A percentile compares a stretch with the other conserved stretches of the same genome.
These are phyloP conservation scores for Lachancea quebecensis DNA, from an alignment of 805 yeast genomes.

Conservation along the genomic window DNA sequence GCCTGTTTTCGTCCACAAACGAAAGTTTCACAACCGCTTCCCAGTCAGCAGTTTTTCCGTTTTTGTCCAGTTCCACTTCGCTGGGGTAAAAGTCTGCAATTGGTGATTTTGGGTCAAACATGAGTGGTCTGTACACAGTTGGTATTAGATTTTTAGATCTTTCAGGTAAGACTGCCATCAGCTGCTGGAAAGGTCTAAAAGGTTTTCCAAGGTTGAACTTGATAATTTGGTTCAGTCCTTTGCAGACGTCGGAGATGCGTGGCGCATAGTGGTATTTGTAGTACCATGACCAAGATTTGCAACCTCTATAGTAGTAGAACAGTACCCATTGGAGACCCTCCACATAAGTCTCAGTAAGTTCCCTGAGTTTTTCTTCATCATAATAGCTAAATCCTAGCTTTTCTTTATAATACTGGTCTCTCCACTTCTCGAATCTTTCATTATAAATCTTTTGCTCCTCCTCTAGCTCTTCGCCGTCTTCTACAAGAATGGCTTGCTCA, in stretches of 20 bases:
- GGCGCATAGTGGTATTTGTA: conserved; percentile 89
- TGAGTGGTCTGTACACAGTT: conserved; percentile 62
- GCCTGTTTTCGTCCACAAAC: conserved; percentile 78
- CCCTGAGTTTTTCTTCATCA: conserved; percentile 52
- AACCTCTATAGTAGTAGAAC: conserved; percentile 82
- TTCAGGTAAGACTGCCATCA: conserved; percentile 96
- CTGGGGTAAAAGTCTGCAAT: conserved; percentile 86
- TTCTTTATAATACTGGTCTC: conserved; percentile 74
- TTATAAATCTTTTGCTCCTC: conserved; percentile 59
- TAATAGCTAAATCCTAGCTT: conserved; percentile 65
- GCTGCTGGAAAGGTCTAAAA: conserved; percentile 87
- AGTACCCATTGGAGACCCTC: conserved; percentile 98
- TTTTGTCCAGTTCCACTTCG: conserved; percentile 80
- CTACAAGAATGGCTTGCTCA: conserved; percentile 53
- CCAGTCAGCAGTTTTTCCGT: conserved; percentile 96
- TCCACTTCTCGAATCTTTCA: conserved; percentile 73
- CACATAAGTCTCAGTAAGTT: conserved; percentile 69
- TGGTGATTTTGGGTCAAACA: conserved; percentile 82
- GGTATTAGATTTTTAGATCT: conserved; percentile 82
- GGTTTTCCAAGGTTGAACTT: conserved; percentile 68
- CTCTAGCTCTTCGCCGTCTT: conserved; percentile 44
- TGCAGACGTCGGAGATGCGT: conserved; percentile 76
- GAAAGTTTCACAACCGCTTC: conserved; percentile 92
- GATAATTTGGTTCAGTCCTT: conserved; percentile 61
- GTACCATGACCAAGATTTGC: conserved; percentile 96